A percentile compares a stretch with the other conserved stretches of the same genome.
Conservation (phyloP, 148 eudicot genomes). For the Suaeda aralocaspica region DNA sequence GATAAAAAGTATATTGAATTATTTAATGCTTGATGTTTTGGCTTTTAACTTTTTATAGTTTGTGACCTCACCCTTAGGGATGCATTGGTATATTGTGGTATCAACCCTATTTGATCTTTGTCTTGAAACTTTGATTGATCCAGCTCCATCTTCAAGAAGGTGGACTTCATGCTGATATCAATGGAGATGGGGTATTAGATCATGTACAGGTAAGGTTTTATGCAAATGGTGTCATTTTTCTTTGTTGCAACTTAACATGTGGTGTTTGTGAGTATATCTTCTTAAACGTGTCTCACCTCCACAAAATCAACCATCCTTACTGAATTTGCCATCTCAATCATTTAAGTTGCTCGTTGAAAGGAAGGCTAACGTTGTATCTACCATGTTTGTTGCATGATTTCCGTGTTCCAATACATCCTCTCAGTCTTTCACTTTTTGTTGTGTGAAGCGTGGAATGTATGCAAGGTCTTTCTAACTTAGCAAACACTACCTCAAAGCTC, state of each 20-base stretch:
- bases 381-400: too few species aligned
- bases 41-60: not conserved
- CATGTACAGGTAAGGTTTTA: constrained; percentile 77
- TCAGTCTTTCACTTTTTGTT: too few species aligned
- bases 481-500: too few species aligned
- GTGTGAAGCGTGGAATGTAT: too few species aligned
- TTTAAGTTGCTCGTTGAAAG: not conserved
- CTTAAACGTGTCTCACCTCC: not conserved
- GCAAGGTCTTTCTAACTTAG: too few species aligned
- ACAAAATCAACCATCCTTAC: not conserved
- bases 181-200: constrained; percentile 97
- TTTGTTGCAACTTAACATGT: constrained; percentile 2
- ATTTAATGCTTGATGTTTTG: not conserved
- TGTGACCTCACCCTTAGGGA: too few species aligned
- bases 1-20: too few species aligned
- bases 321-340: not conserved
- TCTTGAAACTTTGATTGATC: constrained; percentile 16
- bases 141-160: constrained; percentile 99
- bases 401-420: too few species aligned
- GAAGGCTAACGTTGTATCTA: not conserved
- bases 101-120: not conserved
- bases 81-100: not conserved
- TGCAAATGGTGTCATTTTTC: constrained; percentile 6
- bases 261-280: not conserved
- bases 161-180: constrained; percentile 97